A percentile compares a stretch with the other conserved stretches of the same genome.
phyloP scores from a whole-genome alignment of 1,284 basidiomycete genomes.

The Agaricales sp. region DNA sequence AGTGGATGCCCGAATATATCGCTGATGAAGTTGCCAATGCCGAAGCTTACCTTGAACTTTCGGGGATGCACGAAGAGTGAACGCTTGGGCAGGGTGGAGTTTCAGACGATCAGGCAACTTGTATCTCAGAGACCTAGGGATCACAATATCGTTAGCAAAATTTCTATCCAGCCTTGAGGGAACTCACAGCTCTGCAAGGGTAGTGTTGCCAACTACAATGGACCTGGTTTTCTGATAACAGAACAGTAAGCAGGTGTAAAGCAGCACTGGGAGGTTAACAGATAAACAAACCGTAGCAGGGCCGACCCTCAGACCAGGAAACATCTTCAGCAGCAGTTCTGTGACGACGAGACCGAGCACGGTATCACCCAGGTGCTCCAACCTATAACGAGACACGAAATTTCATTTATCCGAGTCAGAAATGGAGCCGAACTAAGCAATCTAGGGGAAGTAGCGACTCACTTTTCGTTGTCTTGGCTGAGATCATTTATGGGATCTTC shows the following conservation, averaged over 20 bases:
- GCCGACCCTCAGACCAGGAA: constrained; percentile 62
- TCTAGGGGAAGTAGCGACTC: constrained; percentile 12
- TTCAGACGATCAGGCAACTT: constrained; percentile 46
- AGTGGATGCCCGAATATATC: constrained; percentile 8
- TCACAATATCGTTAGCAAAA: constrained; percentile 1
- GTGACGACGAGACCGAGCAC: constrained; percentile 62
- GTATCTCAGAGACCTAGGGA: constrained; percentile 48
- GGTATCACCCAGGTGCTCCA: constrained; percentile 64
- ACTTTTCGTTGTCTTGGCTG: constrained; percentile 74
- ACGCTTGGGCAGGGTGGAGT: constrained; percentile 58
- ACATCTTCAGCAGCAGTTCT: constrained; percentile 45
- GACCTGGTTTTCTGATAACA: constrained; percentile 66
- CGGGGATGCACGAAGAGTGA: constrained; percentile 51
- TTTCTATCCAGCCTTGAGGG: background rate
- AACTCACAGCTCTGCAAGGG: constrained; percentile 55
- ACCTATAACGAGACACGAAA: constrained; percentile 28
- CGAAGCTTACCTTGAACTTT: constrained; percentile 53
- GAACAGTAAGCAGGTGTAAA: no score
- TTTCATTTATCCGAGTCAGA: constrained; percentile 6
- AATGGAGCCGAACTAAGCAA: background rate
- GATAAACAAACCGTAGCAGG: constrained; percentile 53
- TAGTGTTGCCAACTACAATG: constrained; percentile 62
- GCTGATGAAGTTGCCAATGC: background rate
- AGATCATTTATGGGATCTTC: constrained; percentile 60
- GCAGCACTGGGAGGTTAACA: background rate